Evolutionary conservation across 257 asterid species (phyloP), one percentile per base, ranked within the genome.

Genomic region (Hygrophila difformis): DNA sequence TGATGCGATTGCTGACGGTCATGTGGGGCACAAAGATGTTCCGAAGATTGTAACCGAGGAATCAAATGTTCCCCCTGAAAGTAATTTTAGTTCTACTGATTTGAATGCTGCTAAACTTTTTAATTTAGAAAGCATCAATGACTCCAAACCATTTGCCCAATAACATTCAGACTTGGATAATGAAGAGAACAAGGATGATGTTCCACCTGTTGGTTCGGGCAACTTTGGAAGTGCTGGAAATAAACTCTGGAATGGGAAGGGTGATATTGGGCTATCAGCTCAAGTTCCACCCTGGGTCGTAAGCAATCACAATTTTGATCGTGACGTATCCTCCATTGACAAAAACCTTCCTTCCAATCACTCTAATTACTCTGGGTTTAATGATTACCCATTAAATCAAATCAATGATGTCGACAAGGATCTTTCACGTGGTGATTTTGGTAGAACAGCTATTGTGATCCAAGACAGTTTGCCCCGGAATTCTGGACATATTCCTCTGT

Each of bases 1-100:
- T 37, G 81, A 67, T 66, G 68, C 75, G 20, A 71, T 60, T 37
- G 64, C 63, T 20, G 62, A 51, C 31, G 64, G 66, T 63, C 69
- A 10, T 55, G 19, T 50, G 39, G 75, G 65, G 47, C 44, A 64
- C 3, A 1, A 9, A 18, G 34, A 12, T 31, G 47, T 18, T 59
- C 64, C 65, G 29, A 68, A 62, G 52, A 57, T 62, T 55, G 74
- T 51, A 46, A 36, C 33, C 47, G 59, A 60, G 53, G 73, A 81
- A 57, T 57, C 56, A 50, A 75, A 66, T 29, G 44, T 24, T 55
- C 51, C 45, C 39, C 49, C 22, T 39, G 64, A 57, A 33, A 33
- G 12, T 4, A 12, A 33, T 33, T 33, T 33, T 33, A 33, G 37
- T 33, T 33, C 37, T 33, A 33, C 12, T 62, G 55, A 60, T 72